Evolutionary conservation across 1,284 basidiomycete genomes (phyloP).

Genomic region (Austroboletus novae-zelandiae): DNA sequence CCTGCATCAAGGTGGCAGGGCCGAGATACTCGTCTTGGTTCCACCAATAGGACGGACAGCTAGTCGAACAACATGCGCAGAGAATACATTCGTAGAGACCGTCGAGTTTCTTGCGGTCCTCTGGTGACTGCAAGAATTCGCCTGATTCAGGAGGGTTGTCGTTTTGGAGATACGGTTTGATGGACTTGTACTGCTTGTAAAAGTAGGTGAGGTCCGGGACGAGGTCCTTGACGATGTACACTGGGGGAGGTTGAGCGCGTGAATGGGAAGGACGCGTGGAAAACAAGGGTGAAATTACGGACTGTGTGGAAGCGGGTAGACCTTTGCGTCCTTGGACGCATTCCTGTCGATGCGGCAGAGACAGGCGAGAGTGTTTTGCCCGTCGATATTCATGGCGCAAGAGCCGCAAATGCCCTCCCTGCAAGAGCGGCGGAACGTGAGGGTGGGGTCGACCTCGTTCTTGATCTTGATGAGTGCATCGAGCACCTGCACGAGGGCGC

Average conservation of each 20-base stretch:
- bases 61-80: slow-evolving; percentile 95
- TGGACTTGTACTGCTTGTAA: slow-evolving; percentile 99
- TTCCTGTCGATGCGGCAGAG: slow-evolving; percentile 92
- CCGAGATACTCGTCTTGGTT: slow-evolving; percentile 99
- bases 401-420: slow-evolving; percentile 98
- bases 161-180: slow-evolving; percentile 93
- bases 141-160: slow-evolving; percentile 83
- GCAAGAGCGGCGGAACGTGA: slow-evolving; percentile 96
- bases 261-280: neutral
- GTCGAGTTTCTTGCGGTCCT: slow-evolving; percentile 94
- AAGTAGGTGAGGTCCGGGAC: slow-evolving; percentile 96
- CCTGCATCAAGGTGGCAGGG: slow-evolving; percentile 94
- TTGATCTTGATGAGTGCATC: slow-evolving; percentile 99
- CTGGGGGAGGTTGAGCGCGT: slow-evolving; percentile 39
- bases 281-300: slow-evolving; percentile 32
- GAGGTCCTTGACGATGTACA: slow-evolving; percentile 99
- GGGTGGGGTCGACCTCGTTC: slow-evolving; percentile 95
- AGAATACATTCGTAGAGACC: slow-evolving; percentile 97
- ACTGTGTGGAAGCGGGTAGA: slow-evolving; percentile 99
- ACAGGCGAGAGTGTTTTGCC: slow-evolving; percentile 98
- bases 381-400: slow-evolving; percentile 99
- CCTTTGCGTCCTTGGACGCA: slow-evolving; percentile 74
- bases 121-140: slow-evolving; percentile 87
- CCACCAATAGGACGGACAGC: slow-evolving; percentile 98
- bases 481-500: slow-evolving; percentile 54